Evolutionary conservation across 2,329 filamentous ascomycete species (phyloP).

Genomic region (Paraphaeosphaeria minitans): DNA sequence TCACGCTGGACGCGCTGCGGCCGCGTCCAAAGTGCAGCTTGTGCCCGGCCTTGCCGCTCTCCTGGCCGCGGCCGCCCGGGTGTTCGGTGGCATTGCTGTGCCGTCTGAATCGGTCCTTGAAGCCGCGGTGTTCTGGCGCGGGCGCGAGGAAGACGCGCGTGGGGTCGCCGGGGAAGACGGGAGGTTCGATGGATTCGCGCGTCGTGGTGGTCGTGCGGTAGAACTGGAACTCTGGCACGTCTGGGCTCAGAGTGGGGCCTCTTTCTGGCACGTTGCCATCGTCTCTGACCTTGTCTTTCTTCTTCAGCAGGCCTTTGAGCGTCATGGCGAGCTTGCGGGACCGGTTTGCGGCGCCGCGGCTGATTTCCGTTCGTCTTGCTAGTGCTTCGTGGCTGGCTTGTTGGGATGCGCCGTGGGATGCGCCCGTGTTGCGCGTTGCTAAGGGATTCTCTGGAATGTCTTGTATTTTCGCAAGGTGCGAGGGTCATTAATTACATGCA

Average conservation of each 20-base stretch:
- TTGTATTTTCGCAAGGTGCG: slow-evolving; percentile 39
- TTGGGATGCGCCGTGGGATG: background rate
- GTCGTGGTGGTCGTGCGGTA: slow-evolving; percentile 81
- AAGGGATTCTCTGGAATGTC: slow-evolving; percentile 36
- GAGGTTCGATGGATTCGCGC: slow-evolving; percentile 78
- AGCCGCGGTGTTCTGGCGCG: slow-evolving; percentile 25
- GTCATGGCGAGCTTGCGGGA: slow-evolving; percentile 54
- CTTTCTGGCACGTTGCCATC: slow-evolving; percentile 29
- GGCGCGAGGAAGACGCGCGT: slow-evolving; percentile 39
- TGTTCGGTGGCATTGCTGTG: slow-evolving; percentile 38
- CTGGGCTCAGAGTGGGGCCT: slow-evolving; percentile 33
- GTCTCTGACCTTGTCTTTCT: slow-evolving; percentile 62
- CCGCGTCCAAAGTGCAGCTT: slow-evolving; percentile 66
- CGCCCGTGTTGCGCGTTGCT: slow-evolving; percentile 9
- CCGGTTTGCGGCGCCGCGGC: slow-evolving; percentile 16
- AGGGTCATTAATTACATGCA: slow-evolving; percentile 31
- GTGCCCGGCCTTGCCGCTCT: slow-evolving; percentile 33
- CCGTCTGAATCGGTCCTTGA: slow-evolving; percentile 40
- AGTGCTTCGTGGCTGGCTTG: background rate
- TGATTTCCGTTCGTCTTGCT: background rate
- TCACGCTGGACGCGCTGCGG: slow-evolving; percentile 64
- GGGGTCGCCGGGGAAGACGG: slow-evolving; percentile 56
- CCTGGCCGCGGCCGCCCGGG: slow-evolving; percentile 17
- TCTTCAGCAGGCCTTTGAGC: slow-evolving; percentile 65
- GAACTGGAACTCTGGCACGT: slow-evolving; percentile 73